A percentile compares a stretch with the other conserved stretches of the same genome.
These are phyloP conservation scores for Oryza coarctata DNA, from an alignment of 176 grass and related monocot species.

Conservation along the genomic window DNA sequence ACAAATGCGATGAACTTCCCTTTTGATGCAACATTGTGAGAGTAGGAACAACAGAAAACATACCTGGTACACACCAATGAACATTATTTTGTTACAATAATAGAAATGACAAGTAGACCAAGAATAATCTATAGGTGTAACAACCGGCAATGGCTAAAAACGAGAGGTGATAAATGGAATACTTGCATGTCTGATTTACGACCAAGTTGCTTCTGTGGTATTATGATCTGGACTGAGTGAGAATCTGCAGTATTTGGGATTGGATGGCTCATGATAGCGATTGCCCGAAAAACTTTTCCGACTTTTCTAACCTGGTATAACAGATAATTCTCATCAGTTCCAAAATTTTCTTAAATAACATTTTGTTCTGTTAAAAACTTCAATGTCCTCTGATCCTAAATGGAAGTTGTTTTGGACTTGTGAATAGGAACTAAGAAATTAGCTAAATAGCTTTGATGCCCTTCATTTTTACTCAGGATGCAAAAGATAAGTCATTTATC, in stretches of 20 bases:
- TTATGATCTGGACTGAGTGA: conserved; percentile 87
- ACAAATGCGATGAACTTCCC: conserved; percentile 92
- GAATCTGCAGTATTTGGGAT: conserved; percentile 91
- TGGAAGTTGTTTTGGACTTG: background rate
- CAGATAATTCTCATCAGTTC: background rate
- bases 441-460: background rate
- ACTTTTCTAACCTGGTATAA: conserved; percentile 66
- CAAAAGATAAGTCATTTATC: background rate
- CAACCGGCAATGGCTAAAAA: background rate
- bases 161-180: background rate
- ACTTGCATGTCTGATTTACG: conserved; percentile 95
- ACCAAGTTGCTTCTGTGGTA: conserved; percentile 93
- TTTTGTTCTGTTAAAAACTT: background rate
- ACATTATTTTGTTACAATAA: background rate
- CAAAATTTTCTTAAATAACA: background rate
- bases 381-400: background rate
- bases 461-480: background rate
- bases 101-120: background rate
- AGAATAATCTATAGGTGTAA: background rate
- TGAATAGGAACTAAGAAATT: background rate
- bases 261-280: conserved; percentile 94
- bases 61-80: conserved; percentile 52
- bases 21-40: conserved; percentile 92
- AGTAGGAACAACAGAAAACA: conserved; percentile 89
- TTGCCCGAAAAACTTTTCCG: conserved; percentile 82